Percentiles rank a stretch among this genome's conserved stretches.
phyloP scores from a whole-genome alignment of 2,329 filamentous ascomycete genomes.

The Allantophomopsis cytisporea region DNA sequence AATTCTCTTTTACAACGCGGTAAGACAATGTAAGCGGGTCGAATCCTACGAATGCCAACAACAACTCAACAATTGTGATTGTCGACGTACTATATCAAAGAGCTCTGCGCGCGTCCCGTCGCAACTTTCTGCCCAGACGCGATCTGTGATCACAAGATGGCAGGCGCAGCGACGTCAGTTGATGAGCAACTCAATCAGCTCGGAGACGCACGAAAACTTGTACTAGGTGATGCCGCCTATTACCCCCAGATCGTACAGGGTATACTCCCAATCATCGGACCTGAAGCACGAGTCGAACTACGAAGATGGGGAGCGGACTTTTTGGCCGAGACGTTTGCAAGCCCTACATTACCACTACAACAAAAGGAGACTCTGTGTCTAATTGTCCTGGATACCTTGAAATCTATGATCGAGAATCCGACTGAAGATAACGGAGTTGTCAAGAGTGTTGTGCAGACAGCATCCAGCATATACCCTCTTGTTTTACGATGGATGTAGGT shows the following conservation, averaged over 20 bases:
- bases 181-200: slow-evolving; percentile 76
- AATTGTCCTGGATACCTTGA: slow-evolving; percentile 65
- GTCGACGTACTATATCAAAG: too few relatives aligned
- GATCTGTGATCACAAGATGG: slow-evolving; percentile 26
- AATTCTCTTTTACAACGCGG: too few relatives aligned
- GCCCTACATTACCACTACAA: slow-evolving; percentile 62
- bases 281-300: slow-evolving; percentile 61
- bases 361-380: slow-evolving; percentile 73
- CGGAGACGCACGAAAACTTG: slow-evolving; percentile 78
- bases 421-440: slow-evolving; percentile 69
- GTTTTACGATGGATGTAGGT: slow-evolving; percentile 92
- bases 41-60: too few relatives aligned
- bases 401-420: slow-evolving; percentile 54
- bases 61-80: too few relatives aligned
- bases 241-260: slow-evolving; percentile 88
- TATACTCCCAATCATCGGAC: slow-evolving; percentile 81
- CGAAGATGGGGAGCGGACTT: slow-evolving; percentile 96
- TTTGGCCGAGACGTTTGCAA: slow-evolving; percentile 88
- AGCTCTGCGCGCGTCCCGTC: too few relatives aligned
- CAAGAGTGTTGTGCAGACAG: slow-evolving; percentile 76
- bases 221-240: slow-evolving; percentile 73
- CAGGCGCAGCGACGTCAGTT: slow-evolving; percentile 40
- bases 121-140: not conserved
- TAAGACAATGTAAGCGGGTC: too few relatives aligned
- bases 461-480: slow-evolving; percentile 84